Conservation (phyloP, 129 eudicot genomes). For the Flaveria robusta region DNA sequence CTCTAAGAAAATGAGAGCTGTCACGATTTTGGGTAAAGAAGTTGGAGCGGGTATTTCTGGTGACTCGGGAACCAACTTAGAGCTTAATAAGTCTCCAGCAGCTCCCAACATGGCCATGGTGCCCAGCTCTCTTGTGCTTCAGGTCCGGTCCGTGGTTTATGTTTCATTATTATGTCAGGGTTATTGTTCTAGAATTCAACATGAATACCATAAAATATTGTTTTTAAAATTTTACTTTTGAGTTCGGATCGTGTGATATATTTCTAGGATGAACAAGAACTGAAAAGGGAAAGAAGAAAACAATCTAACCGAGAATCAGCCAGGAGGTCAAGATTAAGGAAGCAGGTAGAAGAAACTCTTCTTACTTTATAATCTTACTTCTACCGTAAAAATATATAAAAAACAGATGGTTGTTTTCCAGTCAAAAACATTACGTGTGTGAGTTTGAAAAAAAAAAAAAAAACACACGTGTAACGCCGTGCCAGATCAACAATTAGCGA, state of each 20-base stretch:
- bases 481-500: too few relatives aligned
- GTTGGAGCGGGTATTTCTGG: slow-evolving; percentile 43
- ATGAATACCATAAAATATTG: background rate
- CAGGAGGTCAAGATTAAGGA: slow-evolving; percentile 84
- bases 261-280: slow-evolving; percentile 70
- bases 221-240: background rate
- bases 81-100: slow-evolving; percentile 50
- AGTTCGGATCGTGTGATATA: slow-evolving; percentile 3
- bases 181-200: background rate
- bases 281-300: slow-evolving; percentile 85
- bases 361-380: background rate
- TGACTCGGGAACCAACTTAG: slow-evolving; percentile 44
- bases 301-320: slow-evolving; percentile 95
- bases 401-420: too few relatives aligned
- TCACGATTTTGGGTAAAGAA: slow-evolving; percentile 37
- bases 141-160: slow-evolving; percentile 50
- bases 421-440: too few relatives aligned
- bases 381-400: background rate
- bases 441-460: too few relatives aligned
- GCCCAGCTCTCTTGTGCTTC: slow-evolving; percentile 56
- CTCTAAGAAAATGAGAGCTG: slow-evolving; percentile 45
- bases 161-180: background rate
- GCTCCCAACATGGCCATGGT: slow-evolving; percentile 31
- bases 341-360: slow-evolving; percentile 54
- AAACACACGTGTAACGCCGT: too few relatives aligned